phyloP scores from a whole-genome alignment of 163 green algal genomes.

The Prototheca stagnorum region DNA sequence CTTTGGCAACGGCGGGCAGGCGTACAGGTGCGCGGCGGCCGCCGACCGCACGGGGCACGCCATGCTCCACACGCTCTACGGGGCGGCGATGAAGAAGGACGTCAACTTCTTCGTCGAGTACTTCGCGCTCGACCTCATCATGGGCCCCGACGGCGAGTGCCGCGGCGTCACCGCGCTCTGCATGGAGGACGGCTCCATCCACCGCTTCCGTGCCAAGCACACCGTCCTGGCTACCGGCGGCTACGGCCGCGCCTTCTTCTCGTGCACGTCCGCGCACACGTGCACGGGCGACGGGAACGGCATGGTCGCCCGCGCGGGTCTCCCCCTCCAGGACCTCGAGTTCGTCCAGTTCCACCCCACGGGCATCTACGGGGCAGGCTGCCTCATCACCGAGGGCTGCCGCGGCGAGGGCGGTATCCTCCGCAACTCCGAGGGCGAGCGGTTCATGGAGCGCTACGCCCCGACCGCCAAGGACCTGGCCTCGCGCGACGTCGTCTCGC shows the following conservation, averaged over 20 bases:
- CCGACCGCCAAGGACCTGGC: constrained; percentile 97
- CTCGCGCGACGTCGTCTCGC: constrained; percentile 90
- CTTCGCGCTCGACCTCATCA: constrained; percentile 95
- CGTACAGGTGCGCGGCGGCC: constrained; percentile 74
- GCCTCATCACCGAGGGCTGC: constrained; percentile 95
- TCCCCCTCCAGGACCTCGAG: constrained; percentile 88
- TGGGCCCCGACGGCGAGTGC: constrained; percentile 74
- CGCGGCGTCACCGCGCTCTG: constrained; percentile 79
- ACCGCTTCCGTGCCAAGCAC: constrained; percentile 82
- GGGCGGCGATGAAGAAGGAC: constrained; percentile 87
- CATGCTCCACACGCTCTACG: constrained; percentile 97
- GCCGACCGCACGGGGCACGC: constrained; percentile 93
- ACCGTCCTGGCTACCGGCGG: constrained; percentile 94
- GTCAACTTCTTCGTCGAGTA: constrained; percentile 96
- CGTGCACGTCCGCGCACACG: constrained; percentile 88
- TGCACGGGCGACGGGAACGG: constrained; percentile 93
- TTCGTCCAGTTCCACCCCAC: constrained; percentile 99
- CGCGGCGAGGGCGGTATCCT: constrained; percentile 93
- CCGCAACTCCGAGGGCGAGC: constrained; percentile 90
- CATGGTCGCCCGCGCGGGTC: constrained; percentile 82
- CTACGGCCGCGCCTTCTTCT: constrained; percentile 94
- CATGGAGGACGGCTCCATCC: constrained; percentile 93
- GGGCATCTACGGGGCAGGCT: constrained; percentile 95
- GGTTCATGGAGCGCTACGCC: constrained; percentile 99
- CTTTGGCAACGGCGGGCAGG: constrained; percentile 79